Evolutionary conservation across 2,329 filamentous ascomycete species (phyloP).

Genomic region (Apiospora rasikravindrae): DNA sequence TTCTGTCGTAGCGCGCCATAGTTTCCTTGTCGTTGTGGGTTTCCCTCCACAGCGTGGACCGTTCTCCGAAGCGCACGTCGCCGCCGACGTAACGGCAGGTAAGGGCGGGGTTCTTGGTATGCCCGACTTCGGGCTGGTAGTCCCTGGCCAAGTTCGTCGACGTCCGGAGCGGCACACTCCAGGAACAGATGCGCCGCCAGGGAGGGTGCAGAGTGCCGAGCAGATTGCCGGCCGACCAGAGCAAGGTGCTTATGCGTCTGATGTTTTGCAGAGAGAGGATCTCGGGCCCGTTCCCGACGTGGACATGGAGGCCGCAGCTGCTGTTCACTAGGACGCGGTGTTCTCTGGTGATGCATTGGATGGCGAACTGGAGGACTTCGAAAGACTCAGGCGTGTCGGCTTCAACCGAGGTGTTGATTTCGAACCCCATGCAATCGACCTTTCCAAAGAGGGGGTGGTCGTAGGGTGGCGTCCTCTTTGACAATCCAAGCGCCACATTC

Average conservation of each 20-base stretch:
- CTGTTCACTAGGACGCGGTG: slow-evolving; percentile 25
- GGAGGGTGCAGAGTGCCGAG: slow-evolving; percentile 26
- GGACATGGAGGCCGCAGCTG: slow-evolving; percentile 28
- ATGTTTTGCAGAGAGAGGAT: slow-evolving; percentile 22
- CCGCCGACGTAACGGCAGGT: slow-evolving; percentile 22
- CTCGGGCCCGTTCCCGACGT: slow-evolving; percentile 28
- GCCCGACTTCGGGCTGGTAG: not conserved
- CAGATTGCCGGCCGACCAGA: slow-evolving; percentile 27
- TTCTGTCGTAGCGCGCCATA: slow-evolving; percentile 17
- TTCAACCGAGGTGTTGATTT: slow-evolving; percentile 25
- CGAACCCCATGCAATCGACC: slow-evolving; percentile 16
- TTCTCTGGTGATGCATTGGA: slow-evolving; percentile 20
- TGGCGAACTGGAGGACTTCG: slow-evolving; percentile 23
- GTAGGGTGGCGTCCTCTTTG: not conserved
- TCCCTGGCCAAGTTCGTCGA: slow-evolving; percentile 18
- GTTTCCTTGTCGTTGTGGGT: not conserved
- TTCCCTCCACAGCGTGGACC: slow-evolving; percentile 24
- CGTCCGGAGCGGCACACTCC: slow-evolving; percentile 10
- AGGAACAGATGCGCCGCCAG: slow-evolving; percentile 6
- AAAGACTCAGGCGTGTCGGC: slow-evolving; percentile 23
- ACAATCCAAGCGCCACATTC: not conserved
- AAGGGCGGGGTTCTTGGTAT: not conserved
- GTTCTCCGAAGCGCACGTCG: slow-evolving; percentile 26
- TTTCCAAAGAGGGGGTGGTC: not conserved
- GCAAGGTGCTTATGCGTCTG: slow-evolving; percentile 24